Conservation (phyloP, 2,329 filamentous ascomycete species). For the Scytalidium lignicola region DNA sequence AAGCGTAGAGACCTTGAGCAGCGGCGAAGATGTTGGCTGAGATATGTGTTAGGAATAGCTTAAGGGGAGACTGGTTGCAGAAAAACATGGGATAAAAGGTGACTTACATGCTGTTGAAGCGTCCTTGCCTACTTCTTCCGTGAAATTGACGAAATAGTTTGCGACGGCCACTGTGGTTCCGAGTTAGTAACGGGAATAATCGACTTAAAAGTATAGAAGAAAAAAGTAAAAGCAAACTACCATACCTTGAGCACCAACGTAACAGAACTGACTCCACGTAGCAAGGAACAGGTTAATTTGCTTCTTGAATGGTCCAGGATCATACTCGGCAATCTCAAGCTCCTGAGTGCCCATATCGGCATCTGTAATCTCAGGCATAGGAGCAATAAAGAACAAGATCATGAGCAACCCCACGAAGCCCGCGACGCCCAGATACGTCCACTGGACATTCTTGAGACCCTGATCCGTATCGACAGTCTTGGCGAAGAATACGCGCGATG, state of each 20-base stretch:
- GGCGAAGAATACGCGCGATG: slow-evolving; percentile 57
- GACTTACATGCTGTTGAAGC: no score
- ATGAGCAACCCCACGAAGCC: slow-evolving; percentile 53
- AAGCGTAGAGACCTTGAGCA: slow-evolving; percentile 49
- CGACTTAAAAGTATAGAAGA: no score
- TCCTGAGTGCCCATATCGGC: slow-evolving; percentile 48
- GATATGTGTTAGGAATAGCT: no score
- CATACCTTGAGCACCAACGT: slow-evolving; percentile 43
- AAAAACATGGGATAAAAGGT: no score
- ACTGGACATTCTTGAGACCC: slow-evolving; percentile 56
- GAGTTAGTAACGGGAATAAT: no score
- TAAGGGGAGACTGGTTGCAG: slow-evolving; percentile 26
- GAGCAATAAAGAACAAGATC: slow-evolving; percentile 44
- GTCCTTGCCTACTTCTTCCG: slow-evolving; percentile 34
- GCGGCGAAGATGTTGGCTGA: slow-evolving; percentile 48
- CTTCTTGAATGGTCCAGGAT: slow-evolving; percentile 47
- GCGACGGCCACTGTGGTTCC: slow-evolving; percentile 45
- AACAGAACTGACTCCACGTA: slow-evolving; percentile 58
- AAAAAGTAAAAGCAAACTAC: no score
- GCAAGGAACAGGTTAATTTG: slow-evolving; percentile 59
- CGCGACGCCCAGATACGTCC: slow-evolving; percentile 59
- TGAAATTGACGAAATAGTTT: slow-evolving; percentile 50
- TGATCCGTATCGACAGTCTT: slow-evolving; percentile 41
- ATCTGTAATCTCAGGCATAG: slow-evolving; percentile 49
- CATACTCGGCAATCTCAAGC: slow-evolving; percentile 33